Percentiles rank a stretch among this genome's conserved stretches.
Conservation (phyloP, 176 grass and related monocot species). For the Carex pumila region DNA sequence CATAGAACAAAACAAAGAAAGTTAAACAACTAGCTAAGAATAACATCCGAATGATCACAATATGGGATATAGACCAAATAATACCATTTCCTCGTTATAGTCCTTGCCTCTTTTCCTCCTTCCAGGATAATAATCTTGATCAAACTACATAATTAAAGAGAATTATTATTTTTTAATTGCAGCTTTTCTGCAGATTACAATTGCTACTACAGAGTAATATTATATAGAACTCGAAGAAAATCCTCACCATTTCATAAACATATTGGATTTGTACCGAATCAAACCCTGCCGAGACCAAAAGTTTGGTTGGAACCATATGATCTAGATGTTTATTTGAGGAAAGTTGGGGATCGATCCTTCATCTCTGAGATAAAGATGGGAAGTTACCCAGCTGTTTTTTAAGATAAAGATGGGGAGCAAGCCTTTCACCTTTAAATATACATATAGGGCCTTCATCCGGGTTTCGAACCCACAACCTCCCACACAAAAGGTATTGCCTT, state of each 20-base stretch:
- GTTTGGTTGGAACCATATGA: background rate
- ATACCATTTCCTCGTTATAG: conserved; percentile 95
- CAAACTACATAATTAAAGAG: conserved; percentile 55
- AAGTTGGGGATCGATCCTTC: too few species aligned
- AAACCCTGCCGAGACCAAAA: background rate
- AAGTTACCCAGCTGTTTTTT: too few species aligned
- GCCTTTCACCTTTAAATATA: too few species aligned
- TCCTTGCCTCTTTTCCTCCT: conserved; percentile 94
- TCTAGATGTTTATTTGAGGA: background rate
- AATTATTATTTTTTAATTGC: background rate
- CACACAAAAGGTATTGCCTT: too few species aligned
- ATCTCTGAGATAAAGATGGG: too few species aligned
- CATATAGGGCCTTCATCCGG: background rate
- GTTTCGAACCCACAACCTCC: background rate
- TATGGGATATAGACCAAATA: conserved; percentile 8
- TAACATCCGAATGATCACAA: background rate
- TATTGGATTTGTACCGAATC: background rate
- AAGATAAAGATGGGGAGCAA: too few species aligned
- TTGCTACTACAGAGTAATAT: background rate
- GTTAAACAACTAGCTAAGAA: conserved; percentile 19
- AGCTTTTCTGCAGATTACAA: background rate
- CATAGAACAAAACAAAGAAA: conserved; percentile 31
- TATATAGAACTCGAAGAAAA: background rate
- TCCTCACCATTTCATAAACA: background rate
- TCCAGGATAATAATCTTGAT: conserved; percentile 97